phyloP scores from a whole-genome alignment of 2,329 filamentous ascomycete genomes.

The Rutstroemia sydowiana region DNA sequence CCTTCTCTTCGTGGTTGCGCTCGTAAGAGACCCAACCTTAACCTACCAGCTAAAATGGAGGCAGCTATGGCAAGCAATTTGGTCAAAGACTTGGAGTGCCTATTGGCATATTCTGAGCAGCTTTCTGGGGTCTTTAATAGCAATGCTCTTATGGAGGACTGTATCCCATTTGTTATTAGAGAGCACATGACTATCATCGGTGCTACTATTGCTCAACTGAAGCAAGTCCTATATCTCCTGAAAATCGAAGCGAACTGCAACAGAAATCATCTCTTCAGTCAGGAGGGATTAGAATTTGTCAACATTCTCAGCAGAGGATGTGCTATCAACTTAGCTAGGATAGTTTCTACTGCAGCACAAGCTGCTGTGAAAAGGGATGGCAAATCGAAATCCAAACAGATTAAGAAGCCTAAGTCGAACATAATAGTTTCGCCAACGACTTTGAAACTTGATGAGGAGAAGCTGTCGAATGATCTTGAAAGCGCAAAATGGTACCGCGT shows the following conservation, averaged over 20 bases:
- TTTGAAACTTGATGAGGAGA: constrained; percentile 15
- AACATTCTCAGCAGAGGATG: constrained; percentile 17
- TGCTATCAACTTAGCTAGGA: constrained; percentile 14
- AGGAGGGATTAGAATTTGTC: constrained; percentile 19
- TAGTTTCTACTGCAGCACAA: constrained; percentile 11
- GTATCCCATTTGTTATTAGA: constrained; percentile 11
- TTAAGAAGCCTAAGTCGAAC: constrained; percentile 4
- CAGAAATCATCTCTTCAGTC: constrained; percentile 17
- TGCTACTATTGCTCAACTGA: constrained; percentile 17
- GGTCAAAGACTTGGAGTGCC: constrained; percentile 6
- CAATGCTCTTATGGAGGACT: constrained; percentile 8
- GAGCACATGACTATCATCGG: constrained; percentile 15
- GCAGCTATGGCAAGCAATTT: not conserved
- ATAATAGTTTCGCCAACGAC: not conserved
- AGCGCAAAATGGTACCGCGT: constrained; percentile 13
- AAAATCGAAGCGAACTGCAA: constrained; percentile 6
- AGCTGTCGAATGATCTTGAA: constrained; percentile 17
- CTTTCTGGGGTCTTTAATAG: constrained; percentile 19
- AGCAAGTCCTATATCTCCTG: constrained; percentile 16
- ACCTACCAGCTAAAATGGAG: constrained; percentile 13
- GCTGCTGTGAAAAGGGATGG: constrained; percentile 12
- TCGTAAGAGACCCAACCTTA: not conserved
- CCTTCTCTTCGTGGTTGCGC: not conserved
- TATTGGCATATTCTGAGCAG: constrained; percentile 15
- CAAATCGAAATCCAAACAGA: constrained; percentile 11